phyloP scores from a whole-genome alignment of 495 filamentous ascomycete species.

The Tuber microsphaerosporum region DNA sequence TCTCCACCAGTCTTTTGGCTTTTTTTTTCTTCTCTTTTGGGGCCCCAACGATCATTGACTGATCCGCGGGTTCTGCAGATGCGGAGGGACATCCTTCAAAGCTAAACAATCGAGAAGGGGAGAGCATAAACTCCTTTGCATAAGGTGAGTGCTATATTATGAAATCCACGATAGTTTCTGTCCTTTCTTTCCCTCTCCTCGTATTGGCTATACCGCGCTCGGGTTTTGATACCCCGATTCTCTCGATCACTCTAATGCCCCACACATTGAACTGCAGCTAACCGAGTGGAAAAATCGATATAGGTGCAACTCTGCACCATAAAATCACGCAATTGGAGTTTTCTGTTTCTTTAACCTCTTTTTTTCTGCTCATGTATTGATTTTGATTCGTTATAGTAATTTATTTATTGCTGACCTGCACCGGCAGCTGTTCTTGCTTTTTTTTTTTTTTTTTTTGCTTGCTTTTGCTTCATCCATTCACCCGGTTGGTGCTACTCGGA shows the following conservation, averaged over 20 bases:
- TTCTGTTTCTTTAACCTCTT: slow-evolving; percentile 2
- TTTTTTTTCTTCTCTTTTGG: neutral
- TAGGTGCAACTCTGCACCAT: slow-evolving; percentile 35
- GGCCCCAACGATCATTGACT: slow-evolving; percentile 7
- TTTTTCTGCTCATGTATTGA: slow-evolving; percentile 3
- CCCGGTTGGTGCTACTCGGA: neutral
- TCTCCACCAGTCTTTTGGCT: slow-evolving; percentile 9
- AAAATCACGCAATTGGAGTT: slow-evolving; percentile 1
- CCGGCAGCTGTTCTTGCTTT: slow-evolving; percentile 12
- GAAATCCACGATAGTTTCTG: neutral
- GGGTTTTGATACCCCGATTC: slow-evolving; percentile 17
- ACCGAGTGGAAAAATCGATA: slow-evolving; percentile 12
- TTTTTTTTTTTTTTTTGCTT: slow-evolving; percentile 6
- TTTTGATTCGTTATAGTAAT: slow-evolving; percentile 24
- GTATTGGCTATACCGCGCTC: neutral
- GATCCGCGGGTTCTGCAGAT: slow-evolving; percentile 18
- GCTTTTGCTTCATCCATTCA: slow-evolving; percentile 7
- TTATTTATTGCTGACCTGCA: neutral
- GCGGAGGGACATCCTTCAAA: slow-evolving; percentile 39
- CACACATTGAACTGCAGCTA: slow-evolving; percentile 14
- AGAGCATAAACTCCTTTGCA: slow-evolving; percentile 39
- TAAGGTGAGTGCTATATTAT: slow-evolving; percentile 28
- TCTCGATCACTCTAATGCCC: slow-evolving; percentile 9
- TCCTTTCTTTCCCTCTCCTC: slow-evolving; percentile 3
- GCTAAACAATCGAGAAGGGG: slow-evolving; percentile 40